Base-by-base conservation (phyloP, 2,329 filamentous ascomycete genomes). In the Cordyceps cicadae region DNA sequence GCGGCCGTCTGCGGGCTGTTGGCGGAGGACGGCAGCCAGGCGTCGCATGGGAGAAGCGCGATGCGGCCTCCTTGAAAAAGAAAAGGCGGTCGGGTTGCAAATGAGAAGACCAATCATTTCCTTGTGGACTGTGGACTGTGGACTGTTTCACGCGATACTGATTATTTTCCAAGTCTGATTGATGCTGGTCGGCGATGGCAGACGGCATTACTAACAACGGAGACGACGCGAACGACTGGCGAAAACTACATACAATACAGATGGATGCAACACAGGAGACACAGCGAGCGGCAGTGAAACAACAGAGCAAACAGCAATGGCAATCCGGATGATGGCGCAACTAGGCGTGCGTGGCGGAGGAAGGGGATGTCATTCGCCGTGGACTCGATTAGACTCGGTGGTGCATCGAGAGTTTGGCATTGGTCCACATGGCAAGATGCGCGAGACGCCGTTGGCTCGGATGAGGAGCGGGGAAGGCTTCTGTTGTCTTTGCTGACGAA, bases 381-480 rank as follows among this genome's bases (percentile, higher is more conserved):
- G 56, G 26, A 24, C n/a, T 5, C 2, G 34, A 8, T 12, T 9
- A 34, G 32, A 12, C 32, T 5, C 15, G 6, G 3, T 5, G 54
- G 45, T 41, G 26, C 29, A 21, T 15, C 41, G 51, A 61, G 59
- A 61, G 59, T 56, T 55, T 56, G 24, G 34, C 52, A 32, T 61
- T 46, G 46, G 37, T 61, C 59, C 59, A 61, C 59, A 61, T 61
- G 59, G 59, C 24, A 26, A 43, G 21, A 24, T 46, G 50, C 32
- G 32, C 45, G 52, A n/a, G 21, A 61, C n/a, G 46, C 55, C 37
- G n/a, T n/a, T n/a, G n/a, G n/a, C n/a, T 49, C 58, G 58, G 58
- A 48, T 14, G 9, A 34, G 34, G 24, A 52, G 56, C 37, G 54
- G 54, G 54, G 54, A 59, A 49, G 15, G 52, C 11, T 15, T 24